Evolutionary conservation across 345 rosid genomes (phyloP).

Genomic region (Erysimum cheiranthoides): DNA sequence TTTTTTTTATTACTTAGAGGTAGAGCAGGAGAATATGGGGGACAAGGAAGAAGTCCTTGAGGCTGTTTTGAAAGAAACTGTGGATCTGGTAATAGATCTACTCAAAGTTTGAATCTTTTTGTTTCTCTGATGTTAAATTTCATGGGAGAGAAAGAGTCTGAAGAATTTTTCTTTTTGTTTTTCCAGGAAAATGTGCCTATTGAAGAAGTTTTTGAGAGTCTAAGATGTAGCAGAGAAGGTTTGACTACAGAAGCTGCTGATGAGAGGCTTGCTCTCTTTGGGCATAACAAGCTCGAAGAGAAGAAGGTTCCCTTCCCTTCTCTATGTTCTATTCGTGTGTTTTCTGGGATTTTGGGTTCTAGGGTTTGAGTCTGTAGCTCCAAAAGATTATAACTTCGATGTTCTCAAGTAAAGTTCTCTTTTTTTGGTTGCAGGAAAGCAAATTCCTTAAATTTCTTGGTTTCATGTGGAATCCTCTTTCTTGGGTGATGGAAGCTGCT

Average conservation of each 20-base stretch:
- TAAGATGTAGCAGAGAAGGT: constrained; percentile 96
- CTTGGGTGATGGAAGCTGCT: constrained; percentile 99
- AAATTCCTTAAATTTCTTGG: constrained; percentile 88
- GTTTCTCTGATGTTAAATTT: constrained; percentile 18
- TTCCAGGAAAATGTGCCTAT: constrained; percentile 95
- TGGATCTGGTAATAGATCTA: constrained; percentile 99
- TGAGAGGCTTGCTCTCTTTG: constrained; percentile 90
- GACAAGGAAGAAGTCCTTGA: constrained; percentile 86
- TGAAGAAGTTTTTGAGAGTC: constrained; percentile 92
- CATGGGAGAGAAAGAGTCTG: constrained; percentile 21
- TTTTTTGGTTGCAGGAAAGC: constrained; percentile 69
- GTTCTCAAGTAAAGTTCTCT: constrained; percentile 18
- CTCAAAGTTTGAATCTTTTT: constrained; percentile 26
- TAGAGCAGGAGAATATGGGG: constrained; percentile 51
- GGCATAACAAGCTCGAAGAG: constrained; percentile 97
- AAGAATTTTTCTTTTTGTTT: constrained; percentile 2
- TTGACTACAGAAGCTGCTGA: constrained; percentile 80
- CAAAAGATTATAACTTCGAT: constrained; percentile 13
- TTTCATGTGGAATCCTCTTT: constrained; percentile 99
- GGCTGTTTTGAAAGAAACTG: constrained; percentile 92
- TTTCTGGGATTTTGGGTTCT: constrained; percentile 7
- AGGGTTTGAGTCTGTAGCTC: constrained; percentile 10
- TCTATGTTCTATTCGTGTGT: background rate
- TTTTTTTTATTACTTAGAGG: background rate
- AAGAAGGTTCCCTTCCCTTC: constrained; percentile 54